These are phyloP conservation scores for Cordyceps fumosorosea DNA, from an alignment of 2,329 filamentous ascomycete species.

Conservation along the genomic window DNA sequence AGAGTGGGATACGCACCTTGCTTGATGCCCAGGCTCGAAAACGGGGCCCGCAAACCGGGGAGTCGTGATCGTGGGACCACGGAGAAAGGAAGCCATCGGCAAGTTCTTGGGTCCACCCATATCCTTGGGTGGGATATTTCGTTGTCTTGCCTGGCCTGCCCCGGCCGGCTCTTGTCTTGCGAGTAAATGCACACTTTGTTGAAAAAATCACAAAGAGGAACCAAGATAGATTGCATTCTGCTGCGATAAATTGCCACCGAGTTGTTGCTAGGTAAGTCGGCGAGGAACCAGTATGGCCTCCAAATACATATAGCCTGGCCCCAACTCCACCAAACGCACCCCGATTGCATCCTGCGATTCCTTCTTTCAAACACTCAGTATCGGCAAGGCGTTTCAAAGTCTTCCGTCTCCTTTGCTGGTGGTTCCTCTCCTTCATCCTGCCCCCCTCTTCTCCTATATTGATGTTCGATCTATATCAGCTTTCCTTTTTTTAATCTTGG, in stretches of 20 bases:
- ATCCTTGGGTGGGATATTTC: neutral
- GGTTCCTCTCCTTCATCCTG: neutral
- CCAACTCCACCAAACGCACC: slow-evolving; percentile 6
- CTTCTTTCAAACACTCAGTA: neutral
- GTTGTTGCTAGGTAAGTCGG: neutral
- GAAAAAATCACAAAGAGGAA: neutral
- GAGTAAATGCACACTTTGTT: neutral
- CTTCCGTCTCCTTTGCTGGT: neutral
- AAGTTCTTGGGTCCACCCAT: neutral
- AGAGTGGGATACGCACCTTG: neutral
- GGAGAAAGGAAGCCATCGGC: neutral
- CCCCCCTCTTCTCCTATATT: neutral
- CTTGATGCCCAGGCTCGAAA: neutral
- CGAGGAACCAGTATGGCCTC: neutral
- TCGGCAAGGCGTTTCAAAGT: neutral
- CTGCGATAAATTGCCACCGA: neutral
- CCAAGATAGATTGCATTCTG: neutral
- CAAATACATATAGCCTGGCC: slow-evolving; percentile 7
- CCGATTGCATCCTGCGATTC: neutral
- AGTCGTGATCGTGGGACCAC: neutral
- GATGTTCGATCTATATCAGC: neutral
- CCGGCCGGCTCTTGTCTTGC: neutral
- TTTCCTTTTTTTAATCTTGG: neutral
- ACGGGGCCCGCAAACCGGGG: neutral
- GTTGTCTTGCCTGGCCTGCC: slow-evolving; percentile 1